Evolutionary conservation across 306 rosid species (phyloP), one percentile per base, ranked within the genome.

Genomic region (Vigna reflexopilosa): DNA sequence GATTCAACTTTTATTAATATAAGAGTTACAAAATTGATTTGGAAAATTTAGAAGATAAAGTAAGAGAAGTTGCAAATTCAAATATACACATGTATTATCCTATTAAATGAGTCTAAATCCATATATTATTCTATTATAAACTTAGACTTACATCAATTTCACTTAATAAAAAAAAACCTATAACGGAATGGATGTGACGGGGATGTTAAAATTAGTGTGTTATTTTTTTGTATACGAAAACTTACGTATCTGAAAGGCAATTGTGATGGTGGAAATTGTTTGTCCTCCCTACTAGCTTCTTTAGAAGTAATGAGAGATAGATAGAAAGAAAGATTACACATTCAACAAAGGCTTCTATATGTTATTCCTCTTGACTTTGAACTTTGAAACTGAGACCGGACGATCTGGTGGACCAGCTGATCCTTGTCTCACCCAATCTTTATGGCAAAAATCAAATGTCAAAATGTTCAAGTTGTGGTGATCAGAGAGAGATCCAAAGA

Each of bases 341-440:
- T 75, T 84, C 83, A 81, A 81, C 77, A 81, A 77, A 45, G 85
- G 82, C 85, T 47, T 78, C 72, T 71, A 11, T 70, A 52, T 34
- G 45, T 75, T 72, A 79, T 75, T 58, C 69, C 28, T 24, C 64
- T 69, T 81, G 88, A 85, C 88, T 81, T 74, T 85, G 76, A 74
- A 62, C 50, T 48, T 74, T 74, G 83, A 78, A 85, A 54, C 14
- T 51, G 58, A 66, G 48, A 64, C 59, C 26, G 48, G 84, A 49
- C 72, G 67, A 76, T 80, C 8, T 38, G 38, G 56, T 56, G 85
- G 85, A 81, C 81, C 81, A 77, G 36, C 74, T 63, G 9, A 72
- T 81, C 64, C 48, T 73, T 85, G 66, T 77, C 85, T 12, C 15
- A 42, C 8, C 15, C 20, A 0, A 44, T 51, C 49, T 34, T 57